phyloP scores from a whole-genome alignment of 352 stramenopile species.

The Lagenidium sp. region DNA sequence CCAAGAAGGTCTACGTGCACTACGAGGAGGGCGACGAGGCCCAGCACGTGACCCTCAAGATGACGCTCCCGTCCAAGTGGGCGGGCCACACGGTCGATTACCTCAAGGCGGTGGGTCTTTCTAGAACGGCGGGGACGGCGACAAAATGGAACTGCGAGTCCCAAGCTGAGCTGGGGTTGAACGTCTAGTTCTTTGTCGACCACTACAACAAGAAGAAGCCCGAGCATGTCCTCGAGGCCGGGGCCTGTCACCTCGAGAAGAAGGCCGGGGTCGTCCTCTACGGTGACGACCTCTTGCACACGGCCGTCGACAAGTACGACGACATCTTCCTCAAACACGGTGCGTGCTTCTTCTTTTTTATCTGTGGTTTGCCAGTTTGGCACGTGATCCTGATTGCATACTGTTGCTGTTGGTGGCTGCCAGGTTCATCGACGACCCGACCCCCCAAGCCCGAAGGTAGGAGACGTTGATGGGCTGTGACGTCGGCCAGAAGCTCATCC shows the following conservation, averaged over 20 bases:
- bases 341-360: too few species aligned
- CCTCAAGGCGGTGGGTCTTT: conserved; percentile 58
- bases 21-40: conserved; percentile 63
- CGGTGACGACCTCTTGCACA: conserved; percentile 71
- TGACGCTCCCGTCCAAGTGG: conserved; percentile 85
- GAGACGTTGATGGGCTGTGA: background rate
- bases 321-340: conserved; percentile 78
- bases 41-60: conserved; percentile 75
- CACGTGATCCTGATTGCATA: too few species aligned
- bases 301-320: conserved; percentile 77
- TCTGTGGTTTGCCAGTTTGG: too few species aligned
- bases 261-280: conserved; percentile 38
- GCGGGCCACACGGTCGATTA: conserved; percentile 72
- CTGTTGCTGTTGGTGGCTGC: too few species aligned
- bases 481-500: too few species aligned
- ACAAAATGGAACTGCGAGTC: too few species aligned
- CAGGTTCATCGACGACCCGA: conserved; percentile 2
- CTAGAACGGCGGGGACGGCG: too few species aligned
- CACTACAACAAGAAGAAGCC: conserved; percentile 88
- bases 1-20: conserved; percentile 88
- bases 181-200: conserved; percentile 79
- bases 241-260: conserved; percentile 62
- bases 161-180: conserved; percentile 5
- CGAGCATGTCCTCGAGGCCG: conserved; percentile 42
- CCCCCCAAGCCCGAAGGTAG: conserved; percentile 7